These are phyloP conservation scores for Capsicum pubescens DNA, from an alignment of 257 asterid species.

Conservation along the genomic window DNA sequence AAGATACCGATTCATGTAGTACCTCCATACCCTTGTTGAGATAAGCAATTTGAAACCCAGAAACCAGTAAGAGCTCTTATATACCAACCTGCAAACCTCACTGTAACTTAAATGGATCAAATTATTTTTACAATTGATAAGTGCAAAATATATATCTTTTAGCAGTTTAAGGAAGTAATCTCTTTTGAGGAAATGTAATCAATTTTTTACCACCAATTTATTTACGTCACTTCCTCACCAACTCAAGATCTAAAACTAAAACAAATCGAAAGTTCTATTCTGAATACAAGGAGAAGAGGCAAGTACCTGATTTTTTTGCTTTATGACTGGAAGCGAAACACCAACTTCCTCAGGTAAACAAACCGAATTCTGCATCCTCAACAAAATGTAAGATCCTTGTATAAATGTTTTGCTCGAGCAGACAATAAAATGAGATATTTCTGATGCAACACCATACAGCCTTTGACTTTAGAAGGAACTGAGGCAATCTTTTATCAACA, in stretches of 20 bases:
- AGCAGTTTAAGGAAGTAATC: background rate
- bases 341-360: no score
- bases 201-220: background rate
- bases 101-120: background rate
- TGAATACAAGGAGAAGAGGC: background rate
- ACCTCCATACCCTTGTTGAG: conserved; percentile 16
- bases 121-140: background rate
- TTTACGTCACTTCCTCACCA: background rate
- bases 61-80: background rate
- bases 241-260: background rate
- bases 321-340: background rate
- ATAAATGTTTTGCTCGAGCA: conserved; percentile 5
- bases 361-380: no score
- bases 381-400: background rate
- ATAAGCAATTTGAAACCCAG: background rate
- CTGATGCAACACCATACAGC: background rate
- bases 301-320: background rate
- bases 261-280: background rate
- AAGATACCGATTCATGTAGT: background rate
- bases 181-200: background rate
- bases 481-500: conserved; percentile 56
- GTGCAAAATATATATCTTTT: background rate
- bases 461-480: conserved; percentile 45
- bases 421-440: background rate
- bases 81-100: background rate